Conservation (phyloP, 73 alveolate species). For the Paramecium primaurelia region DNA sequence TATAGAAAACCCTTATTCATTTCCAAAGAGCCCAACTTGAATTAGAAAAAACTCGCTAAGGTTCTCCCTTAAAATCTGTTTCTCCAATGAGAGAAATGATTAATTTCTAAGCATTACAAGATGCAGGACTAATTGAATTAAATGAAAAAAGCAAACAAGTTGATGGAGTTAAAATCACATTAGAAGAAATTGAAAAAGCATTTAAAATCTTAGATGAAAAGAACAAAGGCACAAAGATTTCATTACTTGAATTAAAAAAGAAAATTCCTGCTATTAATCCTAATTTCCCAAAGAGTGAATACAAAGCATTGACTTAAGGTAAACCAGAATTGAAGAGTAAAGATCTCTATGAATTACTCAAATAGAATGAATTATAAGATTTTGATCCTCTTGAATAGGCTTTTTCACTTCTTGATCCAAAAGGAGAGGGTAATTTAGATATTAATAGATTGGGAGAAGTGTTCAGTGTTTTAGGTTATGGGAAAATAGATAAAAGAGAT, state of each 20-base stretch:
- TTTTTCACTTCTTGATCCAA: constrained; percentile 46
- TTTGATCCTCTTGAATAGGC: constrained; percentile 62
- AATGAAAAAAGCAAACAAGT: constrained; percentile 13
- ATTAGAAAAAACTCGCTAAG: constrained; percentile 53
- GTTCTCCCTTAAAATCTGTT: constrained; percentile 46
- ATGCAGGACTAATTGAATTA: constrained; percentile 51
- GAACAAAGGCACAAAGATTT: constrained; percentile 46
- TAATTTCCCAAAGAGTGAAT: constrained; percentile 56
- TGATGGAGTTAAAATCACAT: constrained; percentile 54
- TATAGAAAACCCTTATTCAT: constrained; percentile 48
- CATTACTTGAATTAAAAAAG: constrained; percentile 48
- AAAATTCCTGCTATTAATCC: constrained; percentile 61
- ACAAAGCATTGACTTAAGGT: constrained; percentile 54
- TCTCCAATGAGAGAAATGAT: constrained; percentile 61
- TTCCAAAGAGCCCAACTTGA: constrained; percentile 58
- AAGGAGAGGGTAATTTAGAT: constrained; percentile 46
- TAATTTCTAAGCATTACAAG: constrained; percentile 55
- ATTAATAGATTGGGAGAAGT: constrained; percentile 51
- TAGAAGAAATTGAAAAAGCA: constrained; percentile 61
- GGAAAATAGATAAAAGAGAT: constrained; percentile 48
- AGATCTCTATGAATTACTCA: constrained; percentile 47
- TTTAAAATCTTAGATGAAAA: constrained; percentile 60
- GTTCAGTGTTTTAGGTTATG: constrained; percentile 54
- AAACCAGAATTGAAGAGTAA: constrained; percentile 56
- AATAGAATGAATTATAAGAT: constrained; percentile 53